phyloP scores from a whole-genome alignment of 371 early-diverging fungal species.

The Fennellomyces sp. region DNA sequence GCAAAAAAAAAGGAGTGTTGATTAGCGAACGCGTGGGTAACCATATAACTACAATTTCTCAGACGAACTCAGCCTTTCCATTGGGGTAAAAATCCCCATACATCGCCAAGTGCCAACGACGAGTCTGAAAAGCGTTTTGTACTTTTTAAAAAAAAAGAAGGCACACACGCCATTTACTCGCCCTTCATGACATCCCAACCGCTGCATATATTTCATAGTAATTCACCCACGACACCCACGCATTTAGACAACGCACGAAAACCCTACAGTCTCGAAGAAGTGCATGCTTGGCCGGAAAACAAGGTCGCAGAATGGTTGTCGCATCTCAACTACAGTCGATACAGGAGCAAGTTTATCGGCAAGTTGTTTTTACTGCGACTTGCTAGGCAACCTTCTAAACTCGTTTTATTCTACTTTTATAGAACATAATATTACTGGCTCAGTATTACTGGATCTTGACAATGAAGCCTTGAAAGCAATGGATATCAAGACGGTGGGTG shows the following conservation, averaged over 20 bases:
- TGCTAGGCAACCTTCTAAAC: background rate
- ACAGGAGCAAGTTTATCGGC: constrained; percentile 68
- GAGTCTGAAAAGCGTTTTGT: too few species aligned
- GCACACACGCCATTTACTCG: background rate
- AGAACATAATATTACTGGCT: constrained; percentile 82
- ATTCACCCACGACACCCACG: constrained; percentile 52
- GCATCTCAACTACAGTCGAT: constrained; percentile 71
- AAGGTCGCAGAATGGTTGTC: constrained; percentile 80
- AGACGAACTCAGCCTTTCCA: too few species aligned
- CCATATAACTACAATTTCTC: too few species aligned
- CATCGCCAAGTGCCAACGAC: too few species aligned
- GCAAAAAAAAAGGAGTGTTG: too few species aligned
- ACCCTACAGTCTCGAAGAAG: constrained; percentile 49
- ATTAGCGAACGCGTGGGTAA: too few species aligned
- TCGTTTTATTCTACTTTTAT: background rate
- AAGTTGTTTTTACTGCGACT: constrained; percentile 9
- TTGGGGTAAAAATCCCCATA: too few species aligned
- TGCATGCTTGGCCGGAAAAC: constrained; percentile 69
- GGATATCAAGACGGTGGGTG: constrained; percentile 83
- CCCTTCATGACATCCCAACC: constrained; percentile 14
- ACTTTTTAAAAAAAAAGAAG: too few species aligned
- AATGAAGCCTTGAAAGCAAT: constrained; percentile 83
- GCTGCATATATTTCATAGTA: constrained; percentile 14
- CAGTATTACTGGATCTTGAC: constrained; percentile 80
- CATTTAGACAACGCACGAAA: constrained; percentile 35